These are phyloP conservation scores for Boletus sp. DNA, from an alignment of 1,284 basidiomycete genomes.

Conservation along the genomic window DNA sequence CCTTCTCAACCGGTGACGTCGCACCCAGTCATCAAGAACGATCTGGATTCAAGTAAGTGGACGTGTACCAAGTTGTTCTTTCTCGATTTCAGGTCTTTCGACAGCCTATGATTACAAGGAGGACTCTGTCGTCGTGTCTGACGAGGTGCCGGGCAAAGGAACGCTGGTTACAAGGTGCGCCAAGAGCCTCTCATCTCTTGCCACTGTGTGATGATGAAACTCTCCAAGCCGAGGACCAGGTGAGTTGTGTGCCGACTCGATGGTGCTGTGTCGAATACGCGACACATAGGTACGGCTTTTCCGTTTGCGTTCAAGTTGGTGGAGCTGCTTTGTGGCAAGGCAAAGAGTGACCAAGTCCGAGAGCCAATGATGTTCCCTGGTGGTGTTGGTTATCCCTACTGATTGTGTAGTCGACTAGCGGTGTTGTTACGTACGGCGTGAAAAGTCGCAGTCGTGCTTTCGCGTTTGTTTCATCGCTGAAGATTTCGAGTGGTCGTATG, in stretches of 20 bases:
- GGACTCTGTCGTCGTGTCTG: conserved; percentile 70
- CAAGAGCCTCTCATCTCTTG: no score
- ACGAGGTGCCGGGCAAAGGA: conserved; percentile 32
- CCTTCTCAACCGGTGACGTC: conserved; percentile 69
- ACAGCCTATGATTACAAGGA: conserved; percentile 76
- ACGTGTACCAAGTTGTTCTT: no score
- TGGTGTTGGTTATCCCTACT: conserved; percentile 41
- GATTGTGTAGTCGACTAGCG: not conserved
- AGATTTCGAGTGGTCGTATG: conserved; percentile 26
- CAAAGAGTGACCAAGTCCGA: conserved; percentile 63
- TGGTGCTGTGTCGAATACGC: not conserved
- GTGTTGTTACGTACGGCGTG: conserved; percentile 18
- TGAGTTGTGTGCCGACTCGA: conserved; percentile 23
- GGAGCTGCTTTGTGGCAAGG: conserved; percentile 61
- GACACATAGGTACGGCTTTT: conserved; percentile 61
- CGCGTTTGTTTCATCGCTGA: conserved; percentile 15
- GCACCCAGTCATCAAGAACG: conserved; percentile 70
- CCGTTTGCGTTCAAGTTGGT: conserved; percentile 73
- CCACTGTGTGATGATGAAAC: conserved; percentile 2
- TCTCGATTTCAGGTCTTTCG: no score
- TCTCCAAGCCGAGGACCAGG: conserved; percentile 73
- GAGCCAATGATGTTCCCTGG: conserved; percentile 77
- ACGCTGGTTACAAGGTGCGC: conserved; percentile 73
- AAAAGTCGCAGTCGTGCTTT: conserved; percentile 11
- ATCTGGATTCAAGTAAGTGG: conserved; percentile 54